Base-by-base conservation (phyloP, 148 eudicot species). In the Rhododendron simsii region DNA sequence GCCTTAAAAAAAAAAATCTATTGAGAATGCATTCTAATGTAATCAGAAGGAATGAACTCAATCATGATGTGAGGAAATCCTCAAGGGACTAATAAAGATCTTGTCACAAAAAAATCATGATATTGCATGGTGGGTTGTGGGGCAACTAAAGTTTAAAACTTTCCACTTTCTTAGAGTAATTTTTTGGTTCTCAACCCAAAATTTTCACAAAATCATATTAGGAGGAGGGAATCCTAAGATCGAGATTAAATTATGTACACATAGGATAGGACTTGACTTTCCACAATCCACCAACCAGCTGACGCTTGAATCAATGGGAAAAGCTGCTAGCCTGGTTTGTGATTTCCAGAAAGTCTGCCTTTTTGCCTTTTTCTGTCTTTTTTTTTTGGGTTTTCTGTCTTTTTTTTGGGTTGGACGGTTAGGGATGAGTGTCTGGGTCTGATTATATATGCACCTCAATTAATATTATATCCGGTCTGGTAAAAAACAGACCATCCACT, bases 51-150 rank as follows among this genome's bases (percentile, higher is more conserved):
- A 4, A 44, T 6, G 26, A n/a, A 65, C 18, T 3, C 39, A 67
- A 59, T 83, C 57, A 65, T 26, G 45, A 44, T 63, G n/a, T 5
- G 85, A 83, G 85, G 53, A 63, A 50, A 80, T 50, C 15, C 30
- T 82, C 50, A 10, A 33, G 7, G 2, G 5, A 51, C 14, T 59
- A 65, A 16, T 2, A 15, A 35, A 41, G 28, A 37, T 57, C 71
- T 57, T 61, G 47, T 4, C 74, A 14, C 71, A 39, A 82, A 82
- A 82, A 39, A 61, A 35, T 82, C 33, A 81, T 81, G 75, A 82
- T 63, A 63, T 63, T 4, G 50, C 28, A 35, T 59, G 73, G 35
- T 59, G 16, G 84, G 18, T 10, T 35, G 21, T 57, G 20, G n/a
- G 48, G 45, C 26, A 28, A 13, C 45, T 81, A 9, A 37, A 59